Base-by-base conservation (phyloP, 2,329 filamentous ascomycete species). In the Cyphellophora europaea region DNA sequence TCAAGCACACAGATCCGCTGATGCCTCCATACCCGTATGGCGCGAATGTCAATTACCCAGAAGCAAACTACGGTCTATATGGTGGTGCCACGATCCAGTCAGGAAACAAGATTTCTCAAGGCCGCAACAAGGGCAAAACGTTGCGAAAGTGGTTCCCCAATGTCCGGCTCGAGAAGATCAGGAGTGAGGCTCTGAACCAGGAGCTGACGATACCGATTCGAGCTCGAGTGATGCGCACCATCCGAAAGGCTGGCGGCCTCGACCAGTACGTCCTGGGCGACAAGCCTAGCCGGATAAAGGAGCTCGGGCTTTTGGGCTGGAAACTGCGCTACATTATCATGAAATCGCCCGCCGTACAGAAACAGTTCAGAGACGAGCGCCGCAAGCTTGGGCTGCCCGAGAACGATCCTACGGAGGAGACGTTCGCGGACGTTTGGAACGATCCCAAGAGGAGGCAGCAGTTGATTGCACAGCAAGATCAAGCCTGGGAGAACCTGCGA, bases 261-360 rank as follows among this genome's bases (percentile, higher is more conserved):
- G 91, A 98, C 59, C 78, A 87, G 53, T 98, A 98, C 63, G 67
- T 98, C 30, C 68, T 94, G 27, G 87, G 86, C 48, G 73, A 77
- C 56, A 91, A 86, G 62, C 67, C 80, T 11, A 72, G 69, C 27
- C 74, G 91, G 44, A 71, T 96, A 53, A 83, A 79, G 65, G 85
- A 94, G 59, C 67, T 98, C 38, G 91, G 91, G 4, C 77, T 89
- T 34, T 81, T 81, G 46, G 91, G 91, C 5, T 98, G 91, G 91
- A 76, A 79, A 49, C 64, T 98, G 52, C 70, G 91, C 45, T 95
- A 87, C 83, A 74, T 83, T 43, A 67, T 98, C 42, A 86, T 95
- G 79, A 84, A 89, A 64, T 87, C 78, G 4, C 64, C 68, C 1
- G 62, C 63, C 13, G 72, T 93, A 33, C 76, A 78, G 56, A 70